phyloP scores from a whole-genome alignment of 208 protist species.

The Crithidia brevicula region DNA sequence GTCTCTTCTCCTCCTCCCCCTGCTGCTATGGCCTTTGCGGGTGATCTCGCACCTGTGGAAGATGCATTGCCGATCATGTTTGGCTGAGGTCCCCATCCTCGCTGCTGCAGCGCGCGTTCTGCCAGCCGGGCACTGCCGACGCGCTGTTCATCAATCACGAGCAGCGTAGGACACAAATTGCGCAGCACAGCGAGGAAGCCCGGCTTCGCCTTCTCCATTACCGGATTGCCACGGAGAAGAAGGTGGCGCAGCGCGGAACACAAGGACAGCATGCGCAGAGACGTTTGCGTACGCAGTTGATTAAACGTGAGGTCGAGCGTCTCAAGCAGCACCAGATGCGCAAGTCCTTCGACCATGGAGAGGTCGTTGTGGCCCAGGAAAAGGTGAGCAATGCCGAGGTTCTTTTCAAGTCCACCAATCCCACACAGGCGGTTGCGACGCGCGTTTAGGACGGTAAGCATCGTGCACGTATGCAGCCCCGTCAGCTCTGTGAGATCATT shows the following conservation, averaged over 20 bases:
- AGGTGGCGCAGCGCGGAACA: constrained; percentile 65
- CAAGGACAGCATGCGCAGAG: constrained; percentile 77
- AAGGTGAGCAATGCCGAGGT: constrained; percentile 65
- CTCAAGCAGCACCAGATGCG: constrained; percentile 81
- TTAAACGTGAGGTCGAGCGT: constrained; percentile 89
- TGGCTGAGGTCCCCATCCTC: constrained; percentile 38
- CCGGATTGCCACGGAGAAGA: constrained; percentile 77
- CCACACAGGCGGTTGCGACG: constrained; percentile 57
- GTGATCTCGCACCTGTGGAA: no score
- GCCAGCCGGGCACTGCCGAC: constrained; percentile 54
- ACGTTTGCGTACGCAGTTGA: constrained; percentile 47
- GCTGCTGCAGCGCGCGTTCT: constrained; percentile 36
- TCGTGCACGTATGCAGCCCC: constrained; percentile 66
- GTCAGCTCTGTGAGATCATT: constrained; percentile 61
- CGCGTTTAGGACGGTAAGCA: constrained; percentile 84
- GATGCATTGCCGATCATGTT: constrained; percentile 29
- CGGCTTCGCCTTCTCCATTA: constrained; percentile 40
- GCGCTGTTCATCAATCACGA: constrained; percentile 68
- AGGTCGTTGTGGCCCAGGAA: constrained; percentile 87
- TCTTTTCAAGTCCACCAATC: constrained; percentile 59
- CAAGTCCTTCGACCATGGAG: constrained; percentile 59
- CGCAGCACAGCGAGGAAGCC: constrained; percentile 60
- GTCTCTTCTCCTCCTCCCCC: background rate
- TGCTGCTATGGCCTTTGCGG: background rate
- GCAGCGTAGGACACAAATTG: constrained; percentile 83